phyloP scores from a whole-genome alignment of 2,329 filamentous ascomycete species.

The Microdochium nivale region DNA sequence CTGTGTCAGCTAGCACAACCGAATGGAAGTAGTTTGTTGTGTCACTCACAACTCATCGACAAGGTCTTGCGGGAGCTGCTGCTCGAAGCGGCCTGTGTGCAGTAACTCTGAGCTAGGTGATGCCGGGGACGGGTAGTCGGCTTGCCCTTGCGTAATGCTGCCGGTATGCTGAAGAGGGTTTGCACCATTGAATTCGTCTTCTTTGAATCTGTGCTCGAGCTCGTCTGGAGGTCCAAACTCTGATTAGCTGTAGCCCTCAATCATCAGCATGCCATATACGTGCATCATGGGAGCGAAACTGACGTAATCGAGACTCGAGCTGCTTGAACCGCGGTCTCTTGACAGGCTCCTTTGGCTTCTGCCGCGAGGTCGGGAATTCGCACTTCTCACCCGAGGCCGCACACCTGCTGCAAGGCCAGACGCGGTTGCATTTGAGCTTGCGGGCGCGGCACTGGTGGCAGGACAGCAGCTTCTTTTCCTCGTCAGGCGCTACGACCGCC shows the following conservation, averaged over 20 bases:
- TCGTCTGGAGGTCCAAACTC: not conserved
- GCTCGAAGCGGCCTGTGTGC: not conserved
- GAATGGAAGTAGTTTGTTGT: not conserved
- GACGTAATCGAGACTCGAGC: not conserved
- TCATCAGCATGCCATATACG: not conserved
- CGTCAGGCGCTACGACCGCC: not conserved
- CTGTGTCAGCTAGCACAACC: not conserved
- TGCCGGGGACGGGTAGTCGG: not conserved
- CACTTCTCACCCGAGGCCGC: not conserved
- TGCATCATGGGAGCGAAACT: not conserved
- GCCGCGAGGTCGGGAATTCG: not conserved
- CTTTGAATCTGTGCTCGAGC: not conserved
- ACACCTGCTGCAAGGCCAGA: not conserved
- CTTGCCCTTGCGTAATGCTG: not conserved
- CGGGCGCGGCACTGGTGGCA: not conserved
- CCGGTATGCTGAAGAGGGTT: not conserved
- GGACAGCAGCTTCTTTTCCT: not conserved
- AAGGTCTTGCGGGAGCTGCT: not conserved
- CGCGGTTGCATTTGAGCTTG: not conserved
- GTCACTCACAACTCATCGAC: not conserved
- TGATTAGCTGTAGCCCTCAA: not conserved
- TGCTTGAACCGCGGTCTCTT: not conserved
- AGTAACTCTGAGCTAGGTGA: not conserved
- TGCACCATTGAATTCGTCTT: not conserved
- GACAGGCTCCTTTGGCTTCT: not conserved